These are phyloP conservation scores for Fonsecaea pedrosoi DNA, from an alignment of 2,329 filamentous ascomycete genomes.

Conservation along the genomic window DNA sequence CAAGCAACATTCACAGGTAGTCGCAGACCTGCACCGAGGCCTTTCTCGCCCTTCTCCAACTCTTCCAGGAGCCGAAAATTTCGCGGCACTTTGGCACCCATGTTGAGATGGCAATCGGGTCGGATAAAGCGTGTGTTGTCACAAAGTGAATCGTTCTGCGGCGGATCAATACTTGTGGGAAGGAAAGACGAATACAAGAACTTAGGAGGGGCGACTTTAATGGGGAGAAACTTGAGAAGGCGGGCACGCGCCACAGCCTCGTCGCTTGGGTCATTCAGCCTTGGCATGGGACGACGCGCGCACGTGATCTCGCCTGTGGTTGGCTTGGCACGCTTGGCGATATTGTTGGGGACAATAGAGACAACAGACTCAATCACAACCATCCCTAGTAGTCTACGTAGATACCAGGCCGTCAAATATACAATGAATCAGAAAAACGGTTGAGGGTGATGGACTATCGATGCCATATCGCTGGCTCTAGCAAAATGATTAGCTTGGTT, in stretches of 20 bases:
- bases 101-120: constrained; percentile 40
- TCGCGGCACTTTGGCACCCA: constrained; percentile 81
- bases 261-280: constrained; percentile 5
- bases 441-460: no score
- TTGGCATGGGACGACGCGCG: background rate
- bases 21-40: constrained; percentile 79
- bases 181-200: constrained; percentile 12
- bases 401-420: no score
- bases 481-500: no score
- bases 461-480: no score
- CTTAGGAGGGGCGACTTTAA: constrained; percentile 17
- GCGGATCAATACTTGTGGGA: background rate
- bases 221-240: constrained; percentile 1
- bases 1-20: constrained; percentile 23
- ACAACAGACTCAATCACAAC: no score
- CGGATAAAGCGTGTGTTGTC: background rate
- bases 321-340: background rate
- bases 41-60: constrained; percentile 98
- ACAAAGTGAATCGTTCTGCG: background rate
- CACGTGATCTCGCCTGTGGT: background rate
- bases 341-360: no score
- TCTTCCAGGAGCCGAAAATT: constrained; percentile 97
- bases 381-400: no score
- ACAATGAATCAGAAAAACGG: no score
- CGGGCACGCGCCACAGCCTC: constrained; percentile 26